phyloP scores from a whole-genome alignment of 768 basidiomycete species.

The Psilocybe subaeruginosa region DNA sequence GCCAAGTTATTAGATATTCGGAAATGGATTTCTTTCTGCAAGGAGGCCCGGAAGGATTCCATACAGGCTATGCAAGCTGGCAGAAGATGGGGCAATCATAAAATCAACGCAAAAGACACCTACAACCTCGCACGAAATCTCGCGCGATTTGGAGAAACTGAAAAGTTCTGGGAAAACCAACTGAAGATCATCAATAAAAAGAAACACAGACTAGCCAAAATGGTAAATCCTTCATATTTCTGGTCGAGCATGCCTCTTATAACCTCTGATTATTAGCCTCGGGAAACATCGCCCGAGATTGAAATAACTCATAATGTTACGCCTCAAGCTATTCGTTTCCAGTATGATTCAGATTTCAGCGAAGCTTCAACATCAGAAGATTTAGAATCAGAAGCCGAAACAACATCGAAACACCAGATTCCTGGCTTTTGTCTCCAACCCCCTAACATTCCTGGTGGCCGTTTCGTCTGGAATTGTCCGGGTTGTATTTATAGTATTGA shows the following conservation, averaged over 20 bases:
- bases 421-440: constrained; percentile 37
- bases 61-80: constrained; percentile 28
- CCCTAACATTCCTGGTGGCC: constrained; percentile 43
- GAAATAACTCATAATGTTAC: neutral
- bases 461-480: constrained; percentile 59
- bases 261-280: neutral
- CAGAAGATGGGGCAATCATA: constrained; percentile 35
- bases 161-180: constrained; percentile 30
- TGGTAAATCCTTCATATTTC: constrained; percentile 1
- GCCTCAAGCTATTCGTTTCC: constrained; percentile 15
- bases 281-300: constrained; percentile 5
- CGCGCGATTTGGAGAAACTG: constrained; percentile 33
- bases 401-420: constrained; percentile 25
- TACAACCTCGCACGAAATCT: constrained; percentile 24
- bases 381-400: constrained; percentile 39
- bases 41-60: constrained; percentile 30
- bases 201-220: constrained; percentile 6
- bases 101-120: neutral
- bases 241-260: neutral
- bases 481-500: constrained; percentile 50
- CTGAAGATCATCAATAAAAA: constrained; percentile 22
- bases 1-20: constrained; percentile 40
- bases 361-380: constrained; percentile 48
- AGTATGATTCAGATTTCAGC: constrained; percentile 63
- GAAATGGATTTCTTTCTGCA: constrained; percentile 52